Base-by-base conservation (phyloP, 768 basidiomycete genomes). In the Mycena olivaceomarginata region DNA sequence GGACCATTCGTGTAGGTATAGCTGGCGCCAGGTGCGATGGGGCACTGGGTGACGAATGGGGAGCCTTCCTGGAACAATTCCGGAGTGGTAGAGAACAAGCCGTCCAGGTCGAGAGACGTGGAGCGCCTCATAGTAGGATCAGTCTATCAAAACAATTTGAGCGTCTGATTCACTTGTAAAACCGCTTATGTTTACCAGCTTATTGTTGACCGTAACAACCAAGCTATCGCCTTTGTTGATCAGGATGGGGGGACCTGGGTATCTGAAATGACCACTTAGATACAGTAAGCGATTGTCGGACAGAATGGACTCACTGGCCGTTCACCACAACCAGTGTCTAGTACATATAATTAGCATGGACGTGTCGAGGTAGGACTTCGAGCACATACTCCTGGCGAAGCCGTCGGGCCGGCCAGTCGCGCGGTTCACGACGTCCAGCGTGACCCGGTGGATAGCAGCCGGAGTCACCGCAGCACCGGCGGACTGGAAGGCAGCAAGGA, bases 401-500 rank as follows among this genome's bases (percentile, higher is more conserved):
- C 89, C 90, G 81, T 90, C 89, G 2, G 90, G 90, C 10, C n/a
- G n/a, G 87, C 83, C 64, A 90, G 84, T 16, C 84, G 72, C 65
- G 83, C 83, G n/a, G 80, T 89, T 90, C 43, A 79, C 78, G 60
- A 89, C 82, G 74, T 87, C 82, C 39, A 70, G 15, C 13, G 68
- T 70, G 57, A 84, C 76, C 22, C 46, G 45, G 40, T 64, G 62
- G 40, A 64, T 15, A 64, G 11, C 20, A 64, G 59, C 59, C 37
- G 59, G 59, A 31, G 59, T 60, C 59, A 60, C 59, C 2, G 59
- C 59, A 60, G 40, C 62, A 41, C 31, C 13, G 31, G 59, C 59
- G 59, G 25, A 60, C 59, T 60, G 59, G 59, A 60, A 60, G 59
- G 59, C 59, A 60, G 59, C 31, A 39, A 60, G 59, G 59, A 60